A percentile compares a stretch with the other conserved stretches of the same genome.
phyloP scores from a whole-genome alignment of 345 rosid genomes.

The Hibiscus syriacus region DNA sequence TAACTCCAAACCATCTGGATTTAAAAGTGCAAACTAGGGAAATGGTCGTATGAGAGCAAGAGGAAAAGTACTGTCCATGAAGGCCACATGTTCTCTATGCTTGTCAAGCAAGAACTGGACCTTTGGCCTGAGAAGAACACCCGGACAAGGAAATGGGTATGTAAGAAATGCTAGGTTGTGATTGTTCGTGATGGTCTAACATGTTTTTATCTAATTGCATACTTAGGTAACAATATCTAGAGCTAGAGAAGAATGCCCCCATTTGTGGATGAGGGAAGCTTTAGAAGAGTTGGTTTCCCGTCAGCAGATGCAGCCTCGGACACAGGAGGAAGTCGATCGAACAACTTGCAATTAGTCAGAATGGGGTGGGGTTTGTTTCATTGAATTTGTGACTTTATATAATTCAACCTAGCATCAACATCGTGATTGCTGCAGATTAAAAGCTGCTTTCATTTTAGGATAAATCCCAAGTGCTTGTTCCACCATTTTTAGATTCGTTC shows the following conservation, averaged over 20 bases:
- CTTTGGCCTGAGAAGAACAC: neutral
- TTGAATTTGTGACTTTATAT: too few species aligned
- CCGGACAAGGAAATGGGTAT: neutral
- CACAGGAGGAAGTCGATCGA: neutral
- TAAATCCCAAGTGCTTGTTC: too few species aligned
- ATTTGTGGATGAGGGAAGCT: slow-evolving; percentile 1
- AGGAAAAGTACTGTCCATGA: neutral
- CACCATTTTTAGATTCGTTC: too few species aligned
- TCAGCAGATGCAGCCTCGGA: neutral
- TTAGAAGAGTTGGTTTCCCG: neutral
- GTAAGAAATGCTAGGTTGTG: neutral
- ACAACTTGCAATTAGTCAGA: neutral
- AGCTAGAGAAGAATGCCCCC: slow-evolving; percentile 2
- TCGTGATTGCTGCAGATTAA: too few species aligned
- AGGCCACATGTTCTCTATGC: neutral
- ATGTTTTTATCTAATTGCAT: too few species aligned
- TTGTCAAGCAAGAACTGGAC: neutral
- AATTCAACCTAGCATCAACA: too few species aligned
- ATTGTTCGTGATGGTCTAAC: too few species aligned
- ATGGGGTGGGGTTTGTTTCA: neutral
- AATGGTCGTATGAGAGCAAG: neutral
- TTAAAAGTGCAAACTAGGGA: neutral
- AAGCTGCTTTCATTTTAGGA: too few species aligned
- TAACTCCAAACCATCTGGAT: neutral
- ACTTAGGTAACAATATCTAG: neutral